Base-by-base conservation (phyloP, 441 rosid species). In the Oxalis stricta region DNA sequence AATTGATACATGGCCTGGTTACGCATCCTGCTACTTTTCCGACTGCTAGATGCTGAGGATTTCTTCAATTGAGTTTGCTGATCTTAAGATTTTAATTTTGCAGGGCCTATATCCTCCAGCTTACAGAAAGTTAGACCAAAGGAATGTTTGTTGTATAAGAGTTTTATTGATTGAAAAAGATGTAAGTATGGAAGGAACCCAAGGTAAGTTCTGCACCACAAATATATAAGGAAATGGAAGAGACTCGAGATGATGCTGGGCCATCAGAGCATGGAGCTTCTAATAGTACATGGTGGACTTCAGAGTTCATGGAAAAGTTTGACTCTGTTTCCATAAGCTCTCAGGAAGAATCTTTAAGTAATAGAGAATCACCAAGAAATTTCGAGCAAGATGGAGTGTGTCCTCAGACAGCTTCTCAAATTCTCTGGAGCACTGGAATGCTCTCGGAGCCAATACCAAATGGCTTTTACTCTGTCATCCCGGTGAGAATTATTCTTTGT, bases 401-500 rank as follows among this genome's bases (percentile, higher is more conserved):
- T 58, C 66, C 84, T 40, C 84, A 59, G 66, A 76, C 71, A 26
- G 99, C 94, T 14, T 91, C 96, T 4, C 89, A 91, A 73, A 72
- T 72, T 67, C 87, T 91, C 37, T 91, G 99, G 99, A 74, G 70
- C 61, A 86, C 82, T 2, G 91, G 96, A 56, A 70, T 76, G 70
- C 94, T 91, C 38, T 71, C 75, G 30, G 96, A 84, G 42, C 74
- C 69, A 2, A 72, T 91, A 46, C 96, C 96, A 43, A 79, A 81
- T 69, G 99, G 99, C 44, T 91, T 86, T 64, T 91, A 86, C 66
- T 86, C 85, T 14, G 81, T 86, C 60, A 69, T 63, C 53, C 93
- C 87, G 64, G 99, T 91, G 53, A 81, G 93, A 49, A 34, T 39
- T 44, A 5, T 16, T 24, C 20, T 37, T 42, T 59, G 36, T 37